Conservation (phyloP, 176 grass and related monocot genomes). For the Eleusine coracana region DNA sequence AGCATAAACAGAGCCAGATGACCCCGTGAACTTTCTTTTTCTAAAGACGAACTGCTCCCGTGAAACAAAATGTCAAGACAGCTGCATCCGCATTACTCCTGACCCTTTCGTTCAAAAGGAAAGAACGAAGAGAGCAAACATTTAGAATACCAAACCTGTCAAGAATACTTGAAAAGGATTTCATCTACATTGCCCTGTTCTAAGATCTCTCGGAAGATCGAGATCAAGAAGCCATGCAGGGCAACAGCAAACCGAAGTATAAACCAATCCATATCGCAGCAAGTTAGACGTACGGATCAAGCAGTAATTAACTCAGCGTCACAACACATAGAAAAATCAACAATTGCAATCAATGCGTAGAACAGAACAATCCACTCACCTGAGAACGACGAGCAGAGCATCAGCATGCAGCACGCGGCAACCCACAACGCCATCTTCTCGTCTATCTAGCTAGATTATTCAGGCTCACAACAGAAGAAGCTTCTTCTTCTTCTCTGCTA, state of each 20-base stretch:
- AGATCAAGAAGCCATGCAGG: neutral
- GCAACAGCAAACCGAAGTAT: neutral
- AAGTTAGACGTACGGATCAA: neutral
- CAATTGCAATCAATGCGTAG: neutral
- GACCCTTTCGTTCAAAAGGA: neutral
- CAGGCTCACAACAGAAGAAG: neutral
- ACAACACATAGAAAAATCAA: neutral
- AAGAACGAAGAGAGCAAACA: neutral
- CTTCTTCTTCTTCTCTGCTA: neutral
- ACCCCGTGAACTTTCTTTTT: too few relatives aligned
- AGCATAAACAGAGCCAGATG: too few relatives aligned
- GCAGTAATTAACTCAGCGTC: neutral
- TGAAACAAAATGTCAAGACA: neutral
- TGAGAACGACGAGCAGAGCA: conserved; percentile 29
- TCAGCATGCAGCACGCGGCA: conserved; percentile 29
- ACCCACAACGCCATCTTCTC: conserved; percentile 23
- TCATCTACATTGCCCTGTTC: neutral
- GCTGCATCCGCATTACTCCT: neutral
- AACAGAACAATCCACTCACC: neutral
- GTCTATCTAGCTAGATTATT: neutral
- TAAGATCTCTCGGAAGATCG: neutral
- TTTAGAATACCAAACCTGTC: neutral
- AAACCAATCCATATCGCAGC: neutral
- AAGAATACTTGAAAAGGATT: neutral
- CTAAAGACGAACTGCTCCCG: neutral